Base-by-base conservation (phyloP, 352 stramenopile species). In the Hyaloperonospora brassicae region DNA sequence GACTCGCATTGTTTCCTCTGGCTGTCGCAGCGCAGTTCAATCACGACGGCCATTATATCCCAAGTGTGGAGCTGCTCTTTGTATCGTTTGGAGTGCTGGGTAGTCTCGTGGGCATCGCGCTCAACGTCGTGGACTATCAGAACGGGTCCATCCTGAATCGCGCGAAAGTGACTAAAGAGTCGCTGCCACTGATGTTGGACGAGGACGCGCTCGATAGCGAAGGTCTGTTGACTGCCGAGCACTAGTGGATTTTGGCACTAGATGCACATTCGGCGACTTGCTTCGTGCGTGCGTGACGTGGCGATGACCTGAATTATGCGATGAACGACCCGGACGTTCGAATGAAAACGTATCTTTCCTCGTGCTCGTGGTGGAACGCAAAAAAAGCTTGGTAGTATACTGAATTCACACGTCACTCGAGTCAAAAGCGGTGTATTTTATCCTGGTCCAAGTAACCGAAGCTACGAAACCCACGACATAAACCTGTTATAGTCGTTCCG, bases 111-210 rank as follows among this genome's bases (percentile, higher is more conserved):
- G 82, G 79, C 24, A 50, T 90, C 24, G 56, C 70, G 22, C 73
- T 93, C 38, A 93, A 93, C 42, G 59, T 90, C 21, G 52, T 90
- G 4, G 82, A 93, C 59, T 86, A 78, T 60, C 77, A 84, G 54
- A 89, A 79, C 45, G 82, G 82, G 10, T 90, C 74, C 5, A 72
- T 90, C 35, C 61, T 93, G 13, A 93, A 93, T 55, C 51, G 73
- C 5, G 69, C 71, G 50, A 76, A 80, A 49, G 40, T 64, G 23
- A 69, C 57, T 25, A 72, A 68, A 48, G 66, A 57, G 57, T 62
- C 52, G 30, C 57, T 75, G 36, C 67, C 67, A 45, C 61, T 72
- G 21, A 66, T 76, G 59, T 55, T 86, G 44, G 76, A 85, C 47
- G 74, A 89, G 53, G 72, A 76, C 17, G 64, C 64, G 13, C 71